These are phyloP conservation scores for Paracamarosporium sp. DNA, from an alignment of 2,329 filamentous ascomycete species.

Conservation along the genomic window DNA sequence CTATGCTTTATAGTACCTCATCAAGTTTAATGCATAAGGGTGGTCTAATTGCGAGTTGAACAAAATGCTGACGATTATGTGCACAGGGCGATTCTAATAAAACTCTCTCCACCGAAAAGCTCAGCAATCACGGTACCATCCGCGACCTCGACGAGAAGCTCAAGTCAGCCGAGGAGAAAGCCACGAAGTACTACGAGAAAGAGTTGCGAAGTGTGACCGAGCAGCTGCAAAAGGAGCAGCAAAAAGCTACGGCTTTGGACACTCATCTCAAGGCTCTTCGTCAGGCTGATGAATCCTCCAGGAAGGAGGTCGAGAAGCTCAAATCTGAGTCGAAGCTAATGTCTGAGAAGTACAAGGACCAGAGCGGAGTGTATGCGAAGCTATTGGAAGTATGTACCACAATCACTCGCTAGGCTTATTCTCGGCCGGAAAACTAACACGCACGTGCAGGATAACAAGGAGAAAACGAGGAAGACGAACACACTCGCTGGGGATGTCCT, in stretches of 20 bases:
- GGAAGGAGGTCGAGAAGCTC: conserved; percentile 26
- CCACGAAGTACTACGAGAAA: conserved; percentile 19
- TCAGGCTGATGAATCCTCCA: conserved; percentile 11
- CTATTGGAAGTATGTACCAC: conserved; percentile 23
- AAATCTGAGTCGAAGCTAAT: conserved; percentile 23
- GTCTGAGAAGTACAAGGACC: conserved; percentile 28
- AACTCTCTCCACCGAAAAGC: conserved; percentile 21
- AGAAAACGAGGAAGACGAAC: conserved; percentile 27
- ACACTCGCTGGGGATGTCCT: conserved; percentile 17
- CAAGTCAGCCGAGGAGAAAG: conserved; percentile 19
- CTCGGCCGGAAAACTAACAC: background rate
- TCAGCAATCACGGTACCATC: conserved; percentile 21
- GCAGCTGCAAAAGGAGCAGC: conserved; percentile 23
- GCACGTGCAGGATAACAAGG: conserved; percentile 7
- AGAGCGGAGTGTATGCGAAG: conserved; percentile 27
- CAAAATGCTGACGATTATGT: background rate
- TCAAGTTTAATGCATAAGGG: too few relatives aligned
- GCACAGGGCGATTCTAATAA: conserved; percentile 19
- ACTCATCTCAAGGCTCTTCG: conserved; percentile 19
- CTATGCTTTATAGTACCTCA: too few relatives aligned
- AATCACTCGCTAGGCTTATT: background rate
- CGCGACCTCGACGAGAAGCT: conserved; percentile 23
- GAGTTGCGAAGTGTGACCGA: conserved; percentile 25
- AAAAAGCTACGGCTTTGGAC: conserved; percentile 26
- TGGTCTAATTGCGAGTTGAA: background rate